Conservation (phyloP, 129 eudicot genomes). For the Arctium minus region DNA sequence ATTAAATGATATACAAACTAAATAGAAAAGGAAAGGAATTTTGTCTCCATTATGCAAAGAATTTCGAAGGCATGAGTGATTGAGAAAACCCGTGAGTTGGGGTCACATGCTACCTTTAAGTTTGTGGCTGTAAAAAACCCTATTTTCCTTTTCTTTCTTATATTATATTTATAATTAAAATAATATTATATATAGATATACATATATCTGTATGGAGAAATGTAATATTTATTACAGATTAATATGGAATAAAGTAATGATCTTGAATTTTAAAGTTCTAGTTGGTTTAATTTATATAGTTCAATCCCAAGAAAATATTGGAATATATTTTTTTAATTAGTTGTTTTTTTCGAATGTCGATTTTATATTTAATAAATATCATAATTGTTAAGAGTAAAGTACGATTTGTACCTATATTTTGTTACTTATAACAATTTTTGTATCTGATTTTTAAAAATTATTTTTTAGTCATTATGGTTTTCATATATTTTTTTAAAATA, state of each 20-base stretch:
- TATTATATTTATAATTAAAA: not conserved
- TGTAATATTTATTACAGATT: not conserved
- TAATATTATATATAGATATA: not conserved
- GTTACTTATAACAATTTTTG: no score
- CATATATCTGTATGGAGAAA: not conserved
- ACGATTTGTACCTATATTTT: no score
- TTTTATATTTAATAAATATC: not conserved
- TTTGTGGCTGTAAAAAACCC: slow-evolving; percentile 21
- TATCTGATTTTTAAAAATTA: no score
- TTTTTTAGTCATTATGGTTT: no score
- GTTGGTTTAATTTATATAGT: not conserved
- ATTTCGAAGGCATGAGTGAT: slow-evolving; percentile 27
- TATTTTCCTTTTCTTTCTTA: not conserved
- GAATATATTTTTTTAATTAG: not conserved
- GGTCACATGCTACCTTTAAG: slow-evolving; percentile 27
- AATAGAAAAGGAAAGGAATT: slow-evolving; percentile 3
- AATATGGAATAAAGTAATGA: not conserved
- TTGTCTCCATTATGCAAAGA: slow-evolving; percentile 23
- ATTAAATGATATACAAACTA: not conserved
- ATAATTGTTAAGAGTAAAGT: not conserved
- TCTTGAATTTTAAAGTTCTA: not conserved
- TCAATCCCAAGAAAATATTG: not conserved
- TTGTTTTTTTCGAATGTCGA: not conserved
- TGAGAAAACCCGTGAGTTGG: slow-evolving; percentile 30
- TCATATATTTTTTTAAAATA: no score